Evolutionary conservation across 129 eudicot genomes (phyloP), one percentile per base, ranked within the genome.

Genomic region (Escallonia rubra): DNA sequence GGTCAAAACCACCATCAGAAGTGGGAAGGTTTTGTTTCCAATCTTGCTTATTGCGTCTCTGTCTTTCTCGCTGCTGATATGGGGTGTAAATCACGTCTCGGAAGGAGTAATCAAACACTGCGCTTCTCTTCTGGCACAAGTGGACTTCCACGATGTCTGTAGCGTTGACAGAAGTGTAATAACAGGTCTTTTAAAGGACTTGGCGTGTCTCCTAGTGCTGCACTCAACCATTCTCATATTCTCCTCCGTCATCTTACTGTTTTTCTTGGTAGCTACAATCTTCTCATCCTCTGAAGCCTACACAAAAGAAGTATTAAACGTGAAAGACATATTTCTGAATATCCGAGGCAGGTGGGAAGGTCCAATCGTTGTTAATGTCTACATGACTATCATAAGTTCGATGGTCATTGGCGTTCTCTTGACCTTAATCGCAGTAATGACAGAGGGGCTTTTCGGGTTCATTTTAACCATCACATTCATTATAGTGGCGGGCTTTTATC

Each of bases 271-370:
- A 16, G 12, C 59, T 13, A 72, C 78, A 56, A 56, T 73, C 54
- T 11, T 63, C 60, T 73, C 72, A 7, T 73, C 79, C 1, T 68
- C 57, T 50, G 78, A 69, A 51, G 67, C 83, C 53, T 74, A 73
- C 50, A 70, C 57, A 0, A 69, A 64, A 52, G 64, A 73, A n/a
- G 55, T 70, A 48, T 59, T 74, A 45, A 73, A 55, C 65, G 50
- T 69, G 15, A 41, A 12, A 10, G 85, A 46, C 40, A 70, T 52
- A 38, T 58, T 79, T 67, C 44, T 64, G 57, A 64, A 59, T 40
- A 44, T 39, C 10, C 52, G 59, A n/a, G 67, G 52, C 58, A 73
- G 50, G 39, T 79, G 76, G 83, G 74, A 40, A 68, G 51, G 63
- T 56, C 63, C 82, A 50, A 45, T 78, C 53, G 10, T 62, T n/a